These are phyloP conservation scores for Mycena vitilis DNA, from an alignment of 768 basidiomycete genomes.

Conservation along the genomic window DNA sequence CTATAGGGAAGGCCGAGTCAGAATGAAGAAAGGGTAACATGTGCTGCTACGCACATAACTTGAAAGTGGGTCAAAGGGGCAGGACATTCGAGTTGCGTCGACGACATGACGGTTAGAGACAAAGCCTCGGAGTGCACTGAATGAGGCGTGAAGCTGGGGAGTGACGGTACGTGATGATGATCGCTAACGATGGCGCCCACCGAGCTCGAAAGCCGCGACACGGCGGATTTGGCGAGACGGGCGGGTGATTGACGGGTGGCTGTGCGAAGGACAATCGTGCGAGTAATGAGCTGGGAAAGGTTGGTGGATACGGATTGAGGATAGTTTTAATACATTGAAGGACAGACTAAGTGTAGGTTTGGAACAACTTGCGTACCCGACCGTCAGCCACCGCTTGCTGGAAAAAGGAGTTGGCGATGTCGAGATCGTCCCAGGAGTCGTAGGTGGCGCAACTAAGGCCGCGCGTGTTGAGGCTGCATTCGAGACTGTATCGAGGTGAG, in stretches of 20 bases:
- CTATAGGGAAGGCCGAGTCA: neutral
- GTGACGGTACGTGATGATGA: no score
- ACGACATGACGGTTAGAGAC: no score
- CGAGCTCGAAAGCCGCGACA: no score
- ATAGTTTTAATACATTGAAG: neutral
- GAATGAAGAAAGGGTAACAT: neutral
- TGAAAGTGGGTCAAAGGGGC: neutral
- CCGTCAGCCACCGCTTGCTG: neutral
- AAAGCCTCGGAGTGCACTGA: no score
- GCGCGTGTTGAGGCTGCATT: slow-evolving; percentile 4
- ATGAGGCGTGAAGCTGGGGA: no score
- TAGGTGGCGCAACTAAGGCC: neutral
- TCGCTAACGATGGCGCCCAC: no score
- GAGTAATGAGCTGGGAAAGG: neutral
- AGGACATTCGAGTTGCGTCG: neutral
- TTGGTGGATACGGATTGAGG: neutral
- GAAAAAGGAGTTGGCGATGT: neutral
- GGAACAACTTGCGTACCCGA: neutral
- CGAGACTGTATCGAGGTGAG: neutral
- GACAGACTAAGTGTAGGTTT: neutral
- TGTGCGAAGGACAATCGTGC: neutral
- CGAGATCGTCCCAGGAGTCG: neutral
- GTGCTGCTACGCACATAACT: neutral
- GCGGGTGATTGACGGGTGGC: neutral
- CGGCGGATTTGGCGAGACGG: no score